A percentile compares a stretch with the other conserved stretches of the same genome.
Evolutionary conservation across 768 basidiomycete species (phyloP).

Genomic region (Psilocybe subaeruginosa): DNA sequence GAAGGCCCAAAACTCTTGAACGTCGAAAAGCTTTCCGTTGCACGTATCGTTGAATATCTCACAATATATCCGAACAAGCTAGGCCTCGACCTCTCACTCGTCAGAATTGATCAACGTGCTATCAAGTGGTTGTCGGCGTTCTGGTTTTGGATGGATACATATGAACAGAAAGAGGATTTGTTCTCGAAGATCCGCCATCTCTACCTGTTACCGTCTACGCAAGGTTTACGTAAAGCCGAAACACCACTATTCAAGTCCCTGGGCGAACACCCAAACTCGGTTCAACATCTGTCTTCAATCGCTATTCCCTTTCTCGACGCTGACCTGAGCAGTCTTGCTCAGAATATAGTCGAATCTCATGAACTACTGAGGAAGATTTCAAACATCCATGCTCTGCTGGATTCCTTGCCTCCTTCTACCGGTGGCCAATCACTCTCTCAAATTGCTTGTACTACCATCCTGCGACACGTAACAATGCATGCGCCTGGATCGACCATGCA

Average conservation of each 20-base stretch:
- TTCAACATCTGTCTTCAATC: slow-evolving; percentile 26
- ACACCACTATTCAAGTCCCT: slow-evolving; percentile 30
- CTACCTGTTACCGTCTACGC: slow-evolving; percentile 36
- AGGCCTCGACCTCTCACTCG: slow-evolving; percentile 24
- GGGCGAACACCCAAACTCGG: slow-evolving; percentile 23
- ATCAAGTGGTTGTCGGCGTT: slow-evolving; percentile 41
- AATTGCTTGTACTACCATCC: slow-evolving; percentile 10
- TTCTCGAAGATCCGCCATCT: slow-evolving; percentile 23
- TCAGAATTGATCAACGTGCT: slow-evolving; percentile 13
- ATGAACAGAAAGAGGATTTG: slow-evolving; percentile 21
- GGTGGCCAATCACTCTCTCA: not conserved
- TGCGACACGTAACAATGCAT: slow-evolving; percentile 16
- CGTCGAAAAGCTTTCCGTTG: slow-evolving; percentile 27
- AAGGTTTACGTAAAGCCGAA: slow-evolving; percentile 27
- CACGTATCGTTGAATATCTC: slow-evolving; percentile 33
- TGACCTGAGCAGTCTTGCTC: slow-evolving; percentile 21
- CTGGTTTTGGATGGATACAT: slow-evolving; percentile 44
- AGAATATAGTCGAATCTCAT: slow-evolving; percentile 20
- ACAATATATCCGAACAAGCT: slow-evolving; percentile 24
- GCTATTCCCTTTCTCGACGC: slow-evolving; percentile 38
- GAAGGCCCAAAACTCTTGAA: slow-evolving; percentile 32
- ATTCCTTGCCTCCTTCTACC: slow-evolving; percentile 18
- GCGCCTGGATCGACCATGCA: slow-evolving; percentile 1
- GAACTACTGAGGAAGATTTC: slow-evolving; percentile 22
- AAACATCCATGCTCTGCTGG: slow-evolving; percentile 35